Evolutionary conservation across 768 basidiomycete species (phyloP).

Genomic region (Phylloporus sp.): DNA sequence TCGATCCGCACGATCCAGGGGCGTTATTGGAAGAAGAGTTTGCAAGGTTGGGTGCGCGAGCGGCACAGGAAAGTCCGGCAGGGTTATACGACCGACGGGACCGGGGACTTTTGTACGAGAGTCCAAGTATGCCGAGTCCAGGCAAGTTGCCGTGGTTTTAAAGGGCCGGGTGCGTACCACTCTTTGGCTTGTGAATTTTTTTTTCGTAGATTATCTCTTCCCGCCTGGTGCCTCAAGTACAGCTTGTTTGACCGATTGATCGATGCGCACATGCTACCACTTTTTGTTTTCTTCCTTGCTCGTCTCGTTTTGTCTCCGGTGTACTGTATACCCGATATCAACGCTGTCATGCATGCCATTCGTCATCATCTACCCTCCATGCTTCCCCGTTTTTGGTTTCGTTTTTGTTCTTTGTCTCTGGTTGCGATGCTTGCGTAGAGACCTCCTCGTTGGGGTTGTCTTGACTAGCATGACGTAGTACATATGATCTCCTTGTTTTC

Average conservation of each 20-base stretch:
- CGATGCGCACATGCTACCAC: neutral
- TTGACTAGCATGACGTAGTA: conserved; percentile 7
- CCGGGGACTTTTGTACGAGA: conserved; percentile 64
- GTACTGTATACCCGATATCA: conserved; percentile 4
- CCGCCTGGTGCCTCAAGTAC: neutral
- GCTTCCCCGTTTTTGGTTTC: conserved; percentile 1
- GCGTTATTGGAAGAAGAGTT: conserved; percentile 70
- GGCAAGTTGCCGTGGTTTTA: conserved; percentile 52
- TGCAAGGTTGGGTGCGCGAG: conserved; percentile 42
- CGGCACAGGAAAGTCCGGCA: conserved; percentile 53
- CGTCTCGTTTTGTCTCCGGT: conserved; percentile 9
- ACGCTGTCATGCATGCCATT: neutral
- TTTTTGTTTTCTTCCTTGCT: conserved; percentile 7
- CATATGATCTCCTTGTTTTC: too few relatives aligned
- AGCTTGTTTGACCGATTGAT: neutral
- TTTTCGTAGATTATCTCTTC: neutral
- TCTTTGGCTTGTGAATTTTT: neutral
- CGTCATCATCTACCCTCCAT: neutral
- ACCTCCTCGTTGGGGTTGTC: too few relatives aligned
- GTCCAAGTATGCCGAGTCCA: conserved; percentile 60
- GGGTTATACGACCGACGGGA: conserved; percentile 63
- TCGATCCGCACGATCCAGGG: conserved; percentile 70
- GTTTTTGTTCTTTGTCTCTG: conserved; percentile 2
- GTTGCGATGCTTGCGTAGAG: conserved; percentile 2
- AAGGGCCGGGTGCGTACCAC: conserved; percentile 7